Evolutionary conservation across 352 stramenopile species (phyloP), one percentile per base, ranked within the genome.

Genomic region (Phytophthora aleatoria): DNA sequence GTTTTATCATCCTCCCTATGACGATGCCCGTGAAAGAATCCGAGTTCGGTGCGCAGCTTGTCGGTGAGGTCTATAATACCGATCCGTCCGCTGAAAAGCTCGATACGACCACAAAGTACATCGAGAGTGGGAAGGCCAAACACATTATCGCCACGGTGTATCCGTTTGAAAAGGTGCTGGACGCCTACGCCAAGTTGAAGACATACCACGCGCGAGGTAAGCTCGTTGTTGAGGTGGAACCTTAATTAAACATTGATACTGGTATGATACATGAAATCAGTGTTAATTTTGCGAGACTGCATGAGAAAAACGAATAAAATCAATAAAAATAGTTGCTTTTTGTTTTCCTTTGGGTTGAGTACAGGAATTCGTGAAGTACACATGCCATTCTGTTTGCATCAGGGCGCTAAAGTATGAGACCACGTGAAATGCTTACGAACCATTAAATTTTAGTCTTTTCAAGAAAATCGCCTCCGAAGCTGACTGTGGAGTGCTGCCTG

Each of bases 171-270:
- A 74, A 79, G 42, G 52, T 77, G 3, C 13, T 73, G 7, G 80
- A 87, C 3, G 85, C 66, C 45, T 73, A 87, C 26, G 45, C 56
- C 13, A 69, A 76, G 27, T 64, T 85, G 0, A 84, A 89, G 62
- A 66, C 54, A 4, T 61, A 72, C 41, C 80, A 78, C 16, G 75
- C 79, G 0, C 69, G 72, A n/a, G 83, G 83, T 58, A 90, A 90
- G 15, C 28, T 66, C 12, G 47, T 64, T 20, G 7, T 50, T 9
- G 26, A 59, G 39, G 39, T 57, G 15, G 24, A 53, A 4, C 41
- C 15, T 26, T 47, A 20, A 20, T 20, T 20, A 20, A 20, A 20
- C 20, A 20, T 20, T 20, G 20, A 20, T 20, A 36, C 20, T 20
- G 20, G 20, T 20, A 20, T 20, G 20, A 20, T 20, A 20, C 20